phyloP scores from a whole-genome alignment of 2,329 filamentous ascomycete genomes.

The Myriosclerotinia duriaeana region DNA sequence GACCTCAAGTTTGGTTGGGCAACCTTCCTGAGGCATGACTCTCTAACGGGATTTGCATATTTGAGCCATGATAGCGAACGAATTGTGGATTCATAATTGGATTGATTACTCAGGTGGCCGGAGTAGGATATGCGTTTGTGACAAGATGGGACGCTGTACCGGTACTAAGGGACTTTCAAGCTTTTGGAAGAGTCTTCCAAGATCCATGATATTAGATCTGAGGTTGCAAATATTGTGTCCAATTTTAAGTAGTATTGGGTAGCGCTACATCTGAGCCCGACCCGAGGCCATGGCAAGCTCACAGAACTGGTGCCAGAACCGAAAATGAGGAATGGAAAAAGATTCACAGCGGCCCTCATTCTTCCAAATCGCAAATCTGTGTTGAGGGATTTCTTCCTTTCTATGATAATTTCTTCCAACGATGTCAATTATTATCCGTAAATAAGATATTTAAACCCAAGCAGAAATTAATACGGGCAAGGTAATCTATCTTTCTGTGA shows the following conservation, averaged over 20 bases:
- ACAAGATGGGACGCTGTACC: not conserved
- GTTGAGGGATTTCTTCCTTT: not conserved
- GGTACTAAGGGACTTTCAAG: not conserved
- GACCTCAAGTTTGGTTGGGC: not conserved
- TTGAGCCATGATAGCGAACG: not conserved
- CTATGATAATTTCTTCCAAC: rapidly evolving
- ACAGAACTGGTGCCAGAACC: not conserved
- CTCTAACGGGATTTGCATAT: not conserved
- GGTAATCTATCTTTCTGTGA: not conserved
- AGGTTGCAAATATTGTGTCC: not conserved
- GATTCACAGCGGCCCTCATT: no score
- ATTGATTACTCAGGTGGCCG: not conserved
- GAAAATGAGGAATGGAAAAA: no score
- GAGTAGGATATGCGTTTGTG: not conserved
- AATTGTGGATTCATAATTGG: not conserved
- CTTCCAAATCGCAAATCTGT: no score
- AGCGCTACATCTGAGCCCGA: not conserved
- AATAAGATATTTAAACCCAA: no score
- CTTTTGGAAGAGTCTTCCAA: not conserved
- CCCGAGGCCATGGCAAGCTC: no score
- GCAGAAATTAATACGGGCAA: not conserved
- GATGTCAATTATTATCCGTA: not conserved
- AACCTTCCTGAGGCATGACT: not conserved
- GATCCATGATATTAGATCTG: not conserved
- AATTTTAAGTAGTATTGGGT: no score